Evolutionary conservation across 805 yeast genomes (phyloP).

Genomic region (Wickerhamiella lipophila): DNA sequence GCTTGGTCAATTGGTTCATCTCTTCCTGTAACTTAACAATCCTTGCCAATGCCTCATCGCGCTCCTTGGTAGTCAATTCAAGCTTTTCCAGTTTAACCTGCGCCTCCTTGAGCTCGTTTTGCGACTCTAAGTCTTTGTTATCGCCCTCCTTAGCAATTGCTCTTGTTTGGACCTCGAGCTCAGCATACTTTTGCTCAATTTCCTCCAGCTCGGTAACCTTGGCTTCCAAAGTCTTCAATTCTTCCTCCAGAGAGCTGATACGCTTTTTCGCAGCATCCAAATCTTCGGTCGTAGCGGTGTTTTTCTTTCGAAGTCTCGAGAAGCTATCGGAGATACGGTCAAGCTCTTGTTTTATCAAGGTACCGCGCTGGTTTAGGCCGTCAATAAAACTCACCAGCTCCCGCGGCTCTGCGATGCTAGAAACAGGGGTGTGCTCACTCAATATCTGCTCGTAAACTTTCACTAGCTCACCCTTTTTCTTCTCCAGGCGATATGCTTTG

Average conservation of each 20-base stretch:
- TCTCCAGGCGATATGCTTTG: conserved; percentile 76
- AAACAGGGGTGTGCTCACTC: conserved; percentile 68
- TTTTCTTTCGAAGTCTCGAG: conserved; percentile 15
- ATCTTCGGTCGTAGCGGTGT: conserved; percentile 1
- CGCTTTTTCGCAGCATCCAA: conserved; percentile 7
- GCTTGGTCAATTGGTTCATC: background rate
- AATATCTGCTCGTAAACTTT: conserved; percentile 52
- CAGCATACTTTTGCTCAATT: conserved; percentile 1
- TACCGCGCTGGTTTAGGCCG: conserved; percentile 47
- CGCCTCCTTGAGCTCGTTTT: conserved; percentile 18
- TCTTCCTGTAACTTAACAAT: background rate
- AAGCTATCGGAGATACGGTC: conserved; percentile 31
- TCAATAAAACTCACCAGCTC: conserved; percentile 55
- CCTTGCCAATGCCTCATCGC: conserved; percentile 13
- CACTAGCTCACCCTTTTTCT: conserved; percentile 49
- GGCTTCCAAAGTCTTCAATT: conserved; percentile 12
- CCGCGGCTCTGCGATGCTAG: conserved; percentile 60
- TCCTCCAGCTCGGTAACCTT: conserved; percentile 12
- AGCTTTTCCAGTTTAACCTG: conserved; percentile 17
- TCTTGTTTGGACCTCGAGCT: background rate
- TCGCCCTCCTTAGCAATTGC: conserved; percentile 12
- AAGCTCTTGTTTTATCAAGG: conserved; percentile 53
- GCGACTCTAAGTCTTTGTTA: conserved; percentile 10
- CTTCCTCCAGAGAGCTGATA: conserved; percentile 12
- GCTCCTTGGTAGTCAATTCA: conserved; percentile 14